Conservation (phyloP, 2,329 filamentous ascomycete genomes). For the Fusarium odoratissimum region DNA sequence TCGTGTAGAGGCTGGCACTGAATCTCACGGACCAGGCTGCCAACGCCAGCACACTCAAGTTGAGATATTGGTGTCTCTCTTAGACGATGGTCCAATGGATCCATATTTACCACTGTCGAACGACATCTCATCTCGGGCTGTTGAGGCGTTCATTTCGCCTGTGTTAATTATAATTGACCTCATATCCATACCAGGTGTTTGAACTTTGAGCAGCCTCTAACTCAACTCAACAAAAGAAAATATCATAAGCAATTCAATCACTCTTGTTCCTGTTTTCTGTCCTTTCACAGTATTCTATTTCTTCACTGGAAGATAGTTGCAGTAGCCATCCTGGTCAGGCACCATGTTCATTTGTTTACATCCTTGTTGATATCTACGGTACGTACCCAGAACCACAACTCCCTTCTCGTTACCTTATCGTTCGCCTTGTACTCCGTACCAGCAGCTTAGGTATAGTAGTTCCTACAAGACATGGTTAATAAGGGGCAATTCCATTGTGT, state of each 20-base stretch:
- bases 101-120: slow-evolving; percentile 41
- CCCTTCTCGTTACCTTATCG: not conserved
- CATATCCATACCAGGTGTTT: not conserved
- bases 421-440: not conserved
- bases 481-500: slow-evolving; percentile 12
- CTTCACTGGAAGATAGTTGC: slow-evolving; percentile 2
- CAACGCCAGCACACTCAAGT: not conserved
- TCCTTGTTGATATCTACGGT: slow-evolving; percentile 25
- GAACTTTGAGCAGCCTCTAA: not conserved
- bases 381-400: slow-evolving; percentile 31
- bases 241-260: not conserved
- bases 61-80: slow-evolving; percentile 25
- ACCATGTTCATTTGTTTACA: slow-evolving; percentile 23
- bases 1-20: not conserved
- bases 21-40: not conserved
- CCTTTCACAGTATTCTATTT: not conserved
- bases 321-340: slow-evolving; percentile 5
- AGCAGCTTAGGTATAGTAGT: not conserved
- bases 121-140: slow-evolving; percentile 35
- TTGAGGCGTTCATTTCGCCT: slow-evolving; percentile 26
- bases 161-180: slow-evolving; percentile 9
- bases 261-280: not conserved
- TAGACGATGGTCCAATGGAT: slow-evolving; percentile 41
- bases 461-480: slow-evolving; percentile 1
- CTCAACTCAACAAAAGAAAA: not conserved